These are phyloP conservation scores for Ophiostoma quercus DNA, from an alignment of 2,329 filamentous ascomycete genomes.

Conservation along the genomic window DNA sequence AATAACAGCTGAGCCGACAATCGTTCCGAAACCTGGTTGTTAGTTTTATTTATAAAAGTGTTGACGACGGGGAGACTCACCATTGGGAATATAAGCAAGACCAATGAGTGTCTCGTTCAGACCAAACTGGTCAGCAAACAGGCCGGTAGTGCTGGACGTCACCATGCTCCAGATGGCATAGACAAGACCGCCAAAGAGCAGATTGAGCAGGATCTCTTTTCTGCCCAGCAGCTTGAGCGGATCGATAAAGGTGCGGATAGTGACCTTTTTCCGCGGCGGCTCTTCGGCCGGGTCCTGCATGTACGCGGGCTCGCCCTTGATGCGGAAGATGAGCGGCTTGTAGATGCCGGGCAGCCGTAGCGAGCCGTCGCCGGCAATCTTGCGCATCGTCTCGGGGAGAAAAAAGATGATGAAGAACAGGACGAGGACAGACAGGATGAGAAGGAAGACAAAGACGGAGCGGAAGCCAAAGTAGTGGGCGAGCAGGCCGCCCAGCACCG, in stretches of 20 bases:
- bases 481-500: not conserved
- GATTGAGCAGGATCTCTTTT: not conserved
- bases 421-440: not conserved
- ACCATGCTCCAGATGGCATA: not conserved
- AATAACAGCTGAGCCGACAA: not conserved
- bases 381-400: not conserved
- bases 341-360: not conserved
- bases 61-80: not conserved
- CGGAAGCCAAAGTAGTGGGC: not conserved
- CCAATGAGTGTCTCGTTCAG: not conserved
- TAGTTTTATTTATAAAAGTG: not conserved
- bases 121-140: not conserved
- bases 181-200: not conserved
- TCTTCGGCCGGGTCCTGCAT: not conserved
- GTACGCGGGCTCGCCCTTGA: not conserved
- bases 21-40: not conserved
- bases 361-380: not conserved
- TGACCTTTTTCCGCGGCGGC: not conserved
- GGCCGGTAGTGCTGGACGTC: not conserved
- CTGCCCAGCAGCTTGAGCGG: not conserved
- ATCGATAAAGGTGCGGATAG: not conserved
- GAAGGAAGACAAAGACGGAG: not conserved
- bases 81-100: not conserved
- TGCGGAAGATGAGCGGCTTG: not conserved
- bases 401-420: not conserved